Percentiles rank a stretch among this genome's conserved stretches.
Conservation (phyloP, 441 rosid species). For the Euphorbia schlechtendalii region DNA sequence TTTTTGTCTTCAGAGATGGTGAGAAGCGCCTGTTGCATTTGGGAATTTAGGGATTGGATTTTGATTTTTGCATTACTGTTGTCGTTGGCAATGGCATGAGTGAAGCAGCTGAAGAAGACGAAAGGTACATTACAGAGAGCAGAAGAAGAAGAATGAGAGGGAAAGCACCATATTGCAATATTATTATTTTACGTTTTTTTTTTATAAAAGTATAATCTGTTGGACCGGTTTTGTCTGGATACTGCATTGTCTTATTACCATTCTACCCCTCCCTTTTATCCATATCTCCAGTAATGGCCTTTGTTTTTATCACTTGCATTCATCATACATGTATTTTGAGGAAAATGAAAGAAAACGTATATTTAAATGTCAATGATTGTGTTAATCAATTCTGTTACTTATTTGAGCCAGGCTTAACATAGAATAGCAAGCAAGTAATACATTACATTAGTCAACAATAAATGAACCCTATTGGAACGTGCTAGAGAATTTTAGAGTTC, state of each 20-base stretch:
- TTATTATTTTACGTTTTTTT: background rate
- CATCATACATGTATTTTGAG: too few species aligned
- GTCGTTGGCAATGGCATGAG: background rate
- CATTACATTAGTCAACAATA: too few species aligned
- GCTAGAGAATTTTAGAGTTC: too few species aligned
- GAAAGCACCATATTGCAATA: slow-evolving; percentile 10
- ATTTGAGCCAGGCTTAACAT: too few species aligned
- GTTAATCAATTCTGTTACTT: too few species aligned
- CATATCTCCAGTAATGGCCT: background rate
- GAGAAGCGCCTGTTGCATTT: slow-evolving; percentile 21
- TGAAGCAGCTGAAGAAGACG: background rate
- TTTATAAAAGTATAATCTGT: background rate
- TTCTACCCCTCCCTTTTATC: background rate
- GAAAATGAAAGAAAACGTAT: too few species aligned
- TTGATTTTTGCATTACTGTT: background rate
- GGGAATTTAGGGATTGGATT: background rate
- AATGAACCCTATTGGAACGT: too few species aligned
- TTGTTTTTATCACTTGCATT: too few species aligned
- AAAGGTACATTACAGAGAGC: too few species aligned
- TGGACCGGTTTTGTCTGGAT: background rate
- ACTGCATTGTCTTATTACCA: background rate
- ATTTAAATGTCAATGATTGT: too few species aligned
- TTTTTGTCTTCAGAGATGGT: background rate
- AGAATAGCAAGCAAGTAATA: too few species aligned
- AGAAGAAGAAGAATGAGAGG: background rate